Evolutionary conservation across 2,329 filamentous ascomycete species (phyloP), one percentile per base, ranked within the genome.

Genomic region (Apiospora marii): DNA sequence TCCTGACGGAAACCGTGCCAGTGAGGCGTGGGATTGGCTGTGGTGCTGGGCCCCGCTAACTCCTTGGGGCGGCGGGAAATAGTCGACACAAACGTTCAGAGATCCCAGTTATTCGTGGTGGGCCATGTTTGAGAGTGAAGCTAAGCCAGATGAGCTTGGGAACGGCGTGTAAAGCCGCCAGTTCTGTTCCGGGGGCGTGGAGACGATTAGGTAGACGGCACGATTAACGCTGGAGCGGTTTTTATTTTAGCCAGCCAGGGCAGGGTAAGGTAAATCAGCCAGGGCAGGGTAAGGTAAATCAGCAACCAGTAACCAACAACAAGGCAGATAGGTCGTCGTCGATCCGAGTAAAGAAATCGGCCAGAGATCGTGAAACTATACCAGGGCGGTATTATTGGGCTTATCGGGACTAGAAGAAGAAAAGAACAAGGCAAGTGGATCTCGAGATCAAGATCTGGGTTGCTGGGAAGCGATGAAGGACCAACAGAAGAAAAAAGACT

Each of bases 41-140:
- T 22, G 27, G 19, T 22, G 27, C 34, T 49, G 67, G 44, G 44
- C 44, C 44, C 67, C 67, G 67, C 67, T 69, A 69, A 37, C 12
- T 30, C 67, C 44, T 14, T 7, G 27, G 34, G 27, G 49, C 67
- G 34, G 67, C 44, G 27, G 67, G 44, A 22, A 48, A 49, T 49
- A 34, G 67, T 46, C 44, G 44, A 49, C 16, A 16, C 44, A 69
- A 49, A 68, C 43, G 43, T 49, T 48, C 41, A 46, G 19, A 22
- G 24, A 69, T 69, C 44, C 48, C 44, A 46, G 67, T 46, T 46
- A 37, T 69, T 24, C 67, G 34, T 7, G 27, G 67, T 69, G 67
- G 67, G 67, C 27, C 67, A 34, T 69, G 67, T 69, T 69, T 69
- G 67, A 69, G 67, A 30, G 43, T 46, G 67, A 69, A 69, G 67